Evolutionary conservation across 345 rosid species (phyloP), one percentile per base, ranked within the genome.

Genomic region (Eucalyptus guilfoylei): DNA sequence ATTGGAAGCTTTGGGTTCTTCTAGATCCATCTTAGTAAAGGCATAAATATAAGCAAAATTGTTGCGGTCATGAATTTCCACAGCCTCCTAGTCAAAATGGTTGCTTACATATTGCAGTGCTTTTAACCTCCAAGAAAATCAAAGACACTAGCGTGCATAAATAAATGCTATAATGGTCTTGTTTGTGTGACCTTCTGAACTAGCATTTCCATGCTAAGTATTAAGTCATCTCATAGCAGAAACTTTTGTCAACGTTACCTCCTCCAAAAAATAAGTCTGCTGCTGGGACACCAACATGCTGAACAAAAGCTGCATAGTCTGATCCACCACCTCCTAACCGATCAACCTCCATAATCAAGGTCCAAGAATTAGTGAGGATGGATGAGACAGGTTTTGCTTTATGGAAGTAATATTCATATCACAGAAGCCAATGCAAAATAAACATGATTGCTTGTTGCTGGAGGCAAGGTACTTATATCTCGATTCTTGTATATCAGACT

Each of bases 251-350:
- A 37, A 76, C 3, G 14, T 90, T 94, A 97, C 99, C 97, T 91
- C 37, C 80, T 86, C 95, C 98, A 26, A 92, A 96, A 58, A 10
- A 89, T 89, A 96, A 72, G 91, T 95, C 96, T n/a, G 90, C 90
- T 42, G 95, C 94, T 86, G 98, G 94, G 91, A 96, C 90, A 32
- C 99, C 98, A 40, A 94, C 90, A 91, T 97, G 98, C 89, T 97
- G 98, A 64, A 97, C 95, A 89, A 97, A 96, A 88, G 98, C 92
- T 86, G 96, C 95, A 87, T 93, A 94, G 89, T 97, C 99, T 23
- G 98, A 96, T 85, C 96, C 96, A 50, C 90, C 93, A 1, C 92
- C 98, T 49, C 98, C 98, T 90, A 97, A 55, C 91, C 99, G 93
- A 28, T 90, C 95, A 34, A 95, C 92, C 98, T 96, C 64, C 87